Base-by-base conservation (phyloP, 192 early-diverging fungal genomes). In the Backusella westeae region DNA sequence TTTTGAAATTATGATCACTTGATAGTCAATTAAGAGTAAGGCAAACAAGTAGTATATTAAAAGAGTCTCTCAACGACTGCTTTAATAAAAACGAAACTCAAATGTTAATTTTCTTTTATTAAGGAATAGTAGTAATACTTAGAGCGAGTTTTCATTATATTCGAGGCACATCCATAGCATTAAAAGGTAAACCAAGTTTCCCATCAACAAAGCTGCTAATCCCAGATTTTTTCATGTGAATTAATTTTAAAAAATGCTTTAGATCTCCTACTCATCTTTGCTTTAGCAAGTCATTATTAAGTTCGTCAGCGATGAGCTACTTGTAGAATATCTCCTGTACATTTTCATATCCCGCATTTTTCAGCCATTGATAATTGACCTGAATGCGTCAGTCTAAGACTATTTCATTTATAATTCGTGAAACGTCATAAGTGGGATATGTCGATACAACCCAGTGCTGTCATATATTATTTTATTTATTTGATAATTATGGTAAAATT, bases 341-440 rank as follows among this genome's bases (percentile, higher is more conserved):
- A 10, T 14, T 63, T 56, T 63, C 56, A 9, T 26, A 14, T 26
- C 26, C 56, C 56, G 56, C 21, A 29, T 63, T 14, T 39, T 21
- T 63, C 19, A 63, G 10, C 3, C 26, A 29, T 4, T 63, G 26
- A 14, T 19, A 23, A 19, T 56, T 21, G 53, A 21, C 56, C 56
- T 63, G 56, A 26, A 8, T 63, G 56, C 26, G 29, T 26, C 9
- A 12, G 26, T 63, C 56, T 29, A 63, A 63, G 56, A 26, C 56
- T 63, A 63, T 63, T 63, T 63, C 23, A 63, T 63, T 63, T 29
- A 63, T 63, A 63, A 63, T 29, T 63, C 7, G 56, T 63, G 56
- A 63, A 63, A 63, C 56, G 23, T 63, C 23, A 29, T 29, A 26
- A 63, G 56, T 63, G 21, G 56, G 26, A 29, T 26, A 59, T 14